Conservation (phyloP, 176 grass and related monocot genomes). For the Triticum turgidum region DNA sequence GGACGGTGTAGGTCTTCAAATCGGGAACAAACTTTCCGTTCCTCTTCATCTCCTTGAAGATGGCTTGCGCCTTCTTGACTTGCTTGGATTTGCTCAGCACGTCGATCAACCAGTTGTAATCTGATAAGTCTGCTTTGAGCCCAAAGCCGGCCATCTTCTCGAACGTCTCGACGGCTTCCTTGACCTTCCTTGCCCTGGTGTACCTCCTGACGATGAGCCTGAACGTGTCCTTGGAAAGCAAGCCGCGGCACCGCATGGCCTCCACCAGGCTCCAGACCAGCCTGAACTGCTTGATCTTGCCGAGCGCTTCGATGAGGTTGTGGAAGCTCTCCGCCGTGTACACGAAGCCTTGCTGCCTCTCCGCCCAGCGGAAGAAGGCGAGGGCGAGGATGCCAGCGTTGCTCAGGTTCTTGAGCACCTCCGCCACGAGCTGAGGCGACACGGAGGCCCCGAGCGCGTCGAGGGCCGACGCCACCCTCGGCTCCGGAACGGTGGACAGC, state of each 20-base stretch:
- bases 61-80: neutral
- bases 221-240: constrained; percentile 54
- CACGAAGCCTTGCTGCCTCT: constrained; percentile 59
- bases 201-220: constrained; percentile 59
- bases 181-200: constrained; percentile 41
- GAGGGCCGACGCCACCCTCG: constrained; percentile 17
- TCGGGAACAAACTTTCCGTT: constrained; percentile 56
- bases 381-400: constrained; percentile 58
- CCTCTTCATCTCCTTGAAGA: constrained; percentile 57
- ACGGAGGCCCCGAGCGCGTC: constrained; percentile 36
- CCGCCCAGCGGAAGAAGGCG: constrained; percentile 68
- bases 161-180: neutral
- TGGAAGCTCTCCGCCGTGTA: constrained; percentile 58
- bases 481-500: constrained; percentile 31
- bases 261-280: constrained; percentile 14
- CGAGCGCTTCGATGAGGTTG: constrained; percentile 70
- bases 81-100: constrained; percentile 15
- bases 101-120: constrained; percentile 14
- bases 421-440: constrained; percentile 41
- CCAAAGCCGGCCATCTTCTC: neutral
- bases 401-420: constrained; percentile 61
- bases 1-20: constrained; percentile 44
- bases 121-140: neutral
- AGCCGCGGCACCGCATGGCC: neutral
- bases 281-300: constrained; percentile 39